Conservation (phyloP, 2,329 filamentous ascomycete genomes). For the Lecanicillium sp. region DNA sequence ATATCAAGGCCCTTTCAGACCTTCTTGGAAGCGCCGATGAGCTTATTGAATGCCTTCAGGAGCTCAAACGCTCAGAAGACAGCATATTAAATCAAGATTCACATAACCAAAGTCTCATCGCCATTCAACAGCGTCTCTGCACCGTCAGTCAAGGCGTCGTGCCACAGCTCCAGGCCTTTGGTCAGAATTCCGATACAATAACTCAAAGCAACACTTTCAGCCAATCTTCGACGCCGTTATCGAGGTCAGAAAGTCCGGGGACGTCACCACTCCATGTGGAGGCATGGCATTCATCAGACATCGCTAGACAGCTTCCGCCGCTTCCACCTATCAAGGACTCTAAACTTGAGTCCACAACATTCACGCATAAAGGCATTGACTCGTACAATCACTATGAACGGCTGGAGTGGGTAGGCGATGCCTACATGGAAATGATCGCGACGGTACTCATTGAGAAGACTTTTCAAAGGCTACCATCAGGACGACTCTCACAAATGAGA, state of each 20-base stretch:
- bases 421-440: conserved; percentile 71
- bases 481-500: conserved; percentile 65
- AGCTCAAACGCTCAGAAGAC: conserved; percentile 18
- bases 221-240: background rate
- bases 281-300: conserved; percentile 42
- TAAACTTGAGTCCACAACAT: conserved; percentile 51
- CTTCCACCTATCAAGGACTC: conserved; percentile 54
- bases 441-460: conserved; percentile 67
- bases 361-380: conserved; percentile 54
- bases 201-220: background rate
- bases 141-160: background rate
- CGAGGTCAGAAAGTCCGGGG: conserved; percentile 5
- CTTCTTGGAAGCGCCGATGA: conserved; percentile 24
- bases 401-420: conserved; percentile 84
- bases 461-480: conserved; percentile 57
- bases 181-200: background rate
- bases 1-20: conserved; percentile 17
- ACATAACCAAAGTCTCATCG: background rate
- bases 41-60: conserved; percentile 28
- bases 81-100: background rate
- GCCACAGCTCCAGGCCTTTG: background rate
- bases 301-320: conserved; percentile 41
- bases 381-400: conserved; percentile 55
- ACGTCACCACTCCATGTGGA: conserved; percentile 20
- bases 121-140: background rate